Base-by-base conservation (phyloP, 2,329 filamentous ascomycete species). In the Pestalotiopsis sp. region DNA sequence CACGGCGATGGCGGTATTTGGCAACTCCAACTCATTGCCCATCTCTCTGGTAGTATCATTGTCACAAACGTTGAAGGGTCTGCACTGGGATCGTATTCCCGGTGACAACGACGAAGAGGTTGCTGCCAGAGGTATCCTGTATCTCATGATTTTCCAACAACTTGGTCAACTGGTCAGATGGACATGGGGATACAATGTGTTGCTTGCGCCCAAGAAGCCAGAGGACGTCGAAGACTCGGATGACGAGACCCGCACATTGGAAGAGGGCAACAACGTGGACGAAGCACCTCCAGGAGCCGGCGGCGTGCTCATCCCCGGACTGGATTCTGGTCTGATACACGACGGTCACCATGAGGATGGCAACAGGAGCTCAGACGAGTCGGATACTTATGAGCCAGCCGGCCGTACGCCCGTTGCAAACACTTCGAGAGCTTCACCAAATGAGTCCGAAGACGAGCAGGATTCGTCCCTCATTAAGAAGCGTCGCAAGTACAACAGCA, bases 131-230 rank as follows among this genome's bases (percentile, higher is more conserved):
- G 96, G 96, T 69, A 98, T 99, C 70, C 84, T 99, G 0, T 99
- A 99, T 77, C 87, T 99, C 12, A 86, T 99, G 71, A 97, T 99
- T 73, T 99, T 99, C 83, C 96, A 99, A 82, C 96, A 99, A 79
- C 89, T 99, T 3, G 96, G 96, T 25, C 96, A 99, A 81, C 85
- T 98, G 31, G 91, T 99, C 23, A 90, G 96, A 69, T 99, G 96
- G 96, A 98, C 94, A 71, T 99, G 96, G 96, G 96, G 96, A 12
- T 98, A 97, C 80, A 94, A 97, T 75, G 91, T 98, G 49, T 85
- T 99, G 20, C 85, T 99, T n/a, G 95, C 95, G 20, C 94, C 95
- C 20, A 92, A 94, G 73, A 90, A 91, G 63, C 88, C 88, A 71
- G 94, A 93, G 75, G 84, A 87, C 13, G 89, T 92, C 66, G 91